phyloP scores from a whole-genome alignment of 371 early-diverging fungal genomes.

The Apophysomyces variabilis region DNA sequence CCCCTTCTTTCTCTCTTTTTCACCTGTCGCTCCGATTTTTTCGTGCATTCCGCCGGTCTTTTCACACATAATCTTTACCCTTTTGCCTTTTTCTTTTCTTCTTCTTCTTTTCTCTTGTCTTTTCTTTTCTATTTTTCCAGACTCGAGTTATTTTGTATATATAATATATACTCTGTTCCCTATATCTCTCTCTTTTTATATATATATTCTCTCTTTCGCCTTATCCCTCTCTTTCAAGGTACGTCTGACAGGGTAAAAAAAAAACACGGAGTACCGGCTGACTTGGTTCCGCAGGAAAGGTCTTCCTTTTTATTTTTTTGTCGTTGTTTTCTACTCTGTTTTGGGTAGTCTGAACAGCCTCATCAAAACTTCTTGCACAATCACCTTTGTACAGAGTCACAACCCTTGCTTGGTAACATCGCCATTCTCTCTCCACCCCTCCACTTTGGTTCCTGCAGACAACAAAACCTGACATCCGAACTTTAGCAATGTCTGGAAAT shows the following conservation, averaged over 20 bases:
- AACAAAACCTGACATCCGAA: neutral
- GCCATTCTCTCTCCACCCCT: too few species aligned
- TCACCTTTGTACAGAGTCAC: conserved; percentile 1
- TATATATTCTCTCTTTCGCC: neutral
- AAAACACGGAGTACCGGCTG: neutral
- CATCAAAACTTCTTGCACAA: conserved; percentile 13
- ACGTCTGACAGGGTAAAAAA: neutral
- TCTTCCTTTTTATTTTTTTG: conserved; percentile 7
- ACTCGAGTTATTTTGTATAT: neutral
- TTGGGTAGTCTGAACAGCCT: neutral
- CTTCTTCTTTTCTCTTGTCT: neutral
- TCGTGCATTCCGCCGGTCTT: conserved; percentile 10
- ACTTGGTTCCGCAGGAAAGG: conserved; percentile 7
- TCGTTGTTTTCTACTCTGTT: neutral
- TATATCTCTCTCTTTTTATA: neutral
- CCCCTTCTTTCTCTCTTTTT: neutral
- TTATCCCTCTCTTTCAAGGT: conserved; percentile 3
- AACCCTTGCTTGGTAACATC: neutral
- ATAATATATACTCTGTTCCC: neutral
- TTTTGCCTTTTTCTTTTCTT: neutral
- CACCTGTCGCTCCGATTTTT: conserved; percentile 7
- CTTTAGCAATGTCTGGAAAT: conserved; percentile 59
- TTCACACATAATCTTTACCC: conserved; percentile 1
- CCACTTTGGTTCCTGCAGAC: too few species aligned
- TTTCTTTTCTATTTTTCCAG: conserved; percentile 1